Evolutionary conservation across 805 yeast species (phyloP).

Genomic region (Kuraishia piskuri): DNA sequence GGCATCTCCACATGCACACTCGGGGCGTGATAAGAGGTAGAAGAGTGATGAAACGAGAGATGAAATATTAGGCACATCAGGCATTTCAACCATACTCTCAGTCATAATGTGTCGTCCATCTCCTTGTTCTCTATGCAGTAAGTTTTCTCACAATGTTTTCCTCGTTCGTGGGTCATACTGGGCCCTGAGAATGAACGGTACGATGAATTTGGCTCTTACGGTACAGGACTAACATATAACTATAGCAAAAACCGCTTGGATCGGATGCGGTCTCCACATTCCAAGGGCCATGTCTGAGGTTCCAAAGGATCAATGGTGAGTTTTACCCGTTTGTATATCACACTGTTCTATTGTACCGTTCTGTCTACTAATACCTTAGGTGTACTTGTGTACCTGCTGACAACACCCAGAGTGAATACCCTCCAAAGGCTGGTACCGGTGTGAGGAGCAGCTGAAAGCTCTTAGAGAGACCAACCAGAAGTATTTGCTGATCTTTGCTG

Average conservation of each 20-base stretch:
- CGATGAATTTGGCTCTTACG: no score
- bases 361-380: background rate
- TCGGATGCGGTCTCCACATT: conserved; percentile 37
- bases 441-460: conserved; percentile 5
- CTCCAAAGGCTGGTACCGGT: conserved; percentile 29
- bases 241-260: conserved; percentile 25
- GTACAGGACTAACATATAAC: conserved; percentile 3
- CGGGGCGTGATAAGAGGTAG: no score
- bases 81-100: background rate
- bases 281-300: conserved; percentile 28
- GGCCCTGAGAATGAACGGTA: no score
- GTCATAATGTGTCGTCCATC: conserved; percentile 27
- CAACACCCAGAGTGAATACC: conserved; percentile 22
- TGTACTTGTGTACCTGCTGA: conserved; percentile 22
- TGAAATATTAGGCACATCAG: no score
- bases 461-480: background rate
- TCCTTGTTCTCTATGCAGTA: conserved; percentile 23
- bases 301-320: conserved; percentile 26
- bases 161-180: no score
- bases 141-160: conserved; percentile 7
- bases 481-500: background rate
- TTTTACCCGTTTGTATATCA: background rate
- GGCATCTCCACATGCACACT: no score
- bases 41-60: no score
- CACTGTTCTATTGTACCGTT: background rate